Conservation (phyloP, 2,329 filamentous ascomycete species). For the Metarhizium robertsii region DNA sequence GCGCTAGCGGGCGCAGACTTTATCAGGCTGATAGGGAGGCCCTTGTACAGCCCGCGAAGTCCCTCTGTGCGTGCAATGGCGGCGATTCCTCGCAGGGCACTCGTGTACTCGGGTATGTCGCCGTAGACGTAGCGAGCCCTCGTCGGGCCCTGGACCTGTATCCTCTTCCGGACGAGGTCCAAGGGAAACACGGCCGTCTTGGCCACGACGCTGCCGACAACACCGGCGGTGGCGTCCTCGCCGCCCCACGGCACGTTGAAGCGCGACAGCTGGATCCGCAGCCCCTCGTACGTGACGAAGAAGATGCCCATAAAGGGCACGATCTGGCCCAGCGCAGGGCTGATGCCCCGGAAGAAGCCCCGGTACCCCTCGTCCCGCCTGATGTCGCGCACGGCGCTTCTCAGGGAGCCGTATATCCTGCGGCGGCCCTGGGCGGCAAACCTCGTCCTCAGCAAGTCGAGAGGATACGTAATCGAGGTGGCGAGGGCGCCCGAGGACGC, state of each 20-base stretch:
- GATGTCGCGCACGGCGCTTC: slow-evolving; percentile 64
- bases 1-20: slow-evolving; percentile 93
- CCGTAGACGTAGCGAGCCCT: slow-evolving; percentile 68
- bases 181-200: slow-evolving; percentile 91
- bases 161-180: slow-evolving; percentile 82
- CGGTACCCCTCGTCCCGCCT: slow-evolving; percentile 59
- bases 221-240: slow-evolving; percentile 75
- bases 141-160: slow-evolving; percentile 93
- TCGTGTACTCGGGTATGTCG: slow-evolving; percentile 77
- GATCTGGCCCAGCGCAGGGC: slow-evolving; percentile 76
- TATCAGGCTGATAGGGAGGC: slow-evolving; percentile 76
- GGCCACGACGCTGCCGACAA: slow-evolving; percentile 67
- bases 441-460: slow-evolving; percentile 85
- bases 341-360: slow-evolving; percentile 84
- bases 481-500: slow-evolving; percentile 74
- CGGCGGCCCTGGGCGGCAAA: slow-evolving; percentile 89
- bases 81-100: slow-evolving; percentile 55
- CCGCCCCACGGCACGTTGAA: slow-evolving; percentile 60
- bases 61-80: slow-evolving; percentile 67
- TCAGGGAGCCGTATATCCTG: slow-evolving; percentile 67
- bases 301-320: slow-evolving; percentile 96
- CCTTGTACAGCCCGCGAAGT: slow-evolving; percentile 72
- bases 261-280: slow-evolving; percentile 50
- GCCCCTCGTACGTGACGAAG: slow-evolving; percentile 78
- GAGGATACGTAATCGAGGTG: slow-evolving; percentile 79